Evolutionary conservation across 2,329 filamentous ascomycete species (phyloP).

Genomic region (Cercospora sp.): DNA sequence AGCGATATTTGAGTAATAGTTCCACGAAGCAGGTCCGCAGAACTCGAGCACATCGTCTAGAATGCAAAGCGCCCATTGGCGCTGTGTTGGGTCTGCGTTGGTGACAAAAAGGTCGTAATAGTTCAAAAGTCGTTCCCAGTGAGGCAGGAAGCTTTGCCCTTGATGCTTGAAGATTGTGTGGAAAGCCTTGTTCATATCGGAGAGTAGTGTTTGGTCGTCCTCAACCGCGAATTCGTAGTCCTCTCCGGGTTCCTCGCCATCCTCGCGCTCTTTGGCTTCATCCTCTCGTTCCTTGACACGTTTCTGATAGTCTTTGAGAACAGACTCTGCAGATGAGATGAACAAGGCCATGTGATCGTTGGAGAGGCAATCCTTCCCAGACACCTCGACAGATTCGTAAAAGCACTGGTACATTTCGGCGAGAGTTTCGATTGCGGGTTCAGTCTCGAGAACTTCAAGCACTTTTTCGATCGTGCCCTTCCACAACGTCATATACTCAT

Average conservation of each 20-base stretch:
- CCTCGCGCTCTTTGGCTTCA: constrained; percentile 79
- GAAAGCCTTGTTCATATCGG: constrained; percentile 99
- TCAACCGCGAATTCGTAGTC: constrained; percentile 89
- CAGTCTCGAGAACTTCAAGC: constrained; percentile 86
- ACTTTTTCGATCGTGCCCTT: constrained; percentile 82
- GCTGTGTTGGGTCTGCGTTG: constrained; percentile 80
- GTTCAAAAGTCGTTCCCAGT: constrained; percentile 81
- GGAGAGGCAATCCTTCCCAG: constrained; percentile 80
- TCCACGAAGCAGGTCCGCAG: constrained; percentile 83
- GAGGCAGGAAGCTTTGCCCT: constrained; percentile 75
- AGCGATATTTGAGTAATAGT: constrained; percentile 82
- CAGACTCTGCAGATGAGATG: constrained; percentile 79
- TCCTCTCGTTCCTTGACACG: constrained; percentile 82
- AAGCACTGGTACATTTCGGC: constrained; percentile 99
- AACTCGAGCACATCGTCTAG: constrained; percentile 98
- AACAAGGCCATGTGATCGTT: constrained; percentile 80
- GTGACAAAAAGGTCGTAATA: constrained; percentile 85
- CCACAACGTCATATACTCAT: constrained; percentile 81
- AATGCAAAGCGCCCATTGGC: constrained; percentile 98
- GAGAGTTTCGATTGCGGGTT: constrained; percentile 92
- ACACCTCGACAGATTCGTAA: constrained; percentile 94
- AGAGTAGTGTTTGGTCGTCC: constrained; percentile 92
- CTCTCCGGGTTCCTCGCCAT: constrained; percentile 71
- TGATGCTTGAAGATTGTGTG: constrained; percentile 99
- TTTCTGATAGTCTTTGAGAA: constrained; percentile 88